phyloP scores from a whole-genome alignment of 2,329 filamentous ascomycete genomes.

The Aspergillus costaricaensis region DNA sequence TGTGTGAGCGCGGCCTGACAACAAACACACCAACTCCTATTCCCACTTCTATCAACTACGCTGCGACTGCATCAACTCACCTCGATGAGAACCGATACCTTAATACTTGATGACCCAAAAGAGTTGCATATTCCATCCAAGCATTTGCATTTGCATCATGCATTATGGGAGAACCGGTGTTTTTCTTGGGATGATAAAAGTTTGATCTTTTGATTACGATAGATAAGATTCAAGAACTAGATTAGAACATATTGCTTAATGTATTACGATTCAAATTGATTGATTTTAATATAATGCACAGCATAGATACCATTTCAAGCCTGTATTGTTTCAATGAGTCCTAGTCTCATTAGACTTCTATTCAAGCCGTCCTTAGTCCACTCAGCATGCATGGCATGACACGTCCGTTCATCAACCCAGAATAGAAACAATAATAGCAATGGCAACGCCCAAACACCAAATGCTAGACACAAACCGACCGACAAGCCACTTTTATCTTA shows the following conservation, averaged over 20 bases:
- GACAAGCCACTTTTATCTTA: not conserved
- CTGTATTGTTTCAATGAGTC: not conserved
- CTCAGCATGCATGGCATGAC: not conserved
- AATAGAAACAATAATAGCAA: not conserved
- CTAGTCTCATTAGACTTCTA: not conserved
- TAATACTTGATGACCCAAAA: not conserved
- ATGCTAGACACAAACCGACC: slow-evolving; percentile 11
- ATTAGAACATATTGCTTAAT: slow-evolving; percentile 5
- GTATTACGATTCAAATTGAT: not conserved
- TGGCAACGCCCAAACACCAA: slow-evolving; percentile 18
- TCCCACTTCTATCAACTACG: not conserved
- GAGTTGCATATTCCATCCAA: not conserved
- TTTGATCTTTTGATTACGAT: not conserved
- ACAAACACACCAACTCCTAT: not conserved
- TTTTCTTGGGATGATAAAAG: not conserved
- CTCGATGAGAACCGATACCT: not conserved
- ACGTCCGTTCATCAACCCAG: not conserved
- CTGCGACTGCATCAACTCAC: not conserved
- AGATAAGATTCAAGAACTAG: not conserved
- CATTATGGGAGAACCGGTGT: not conserved
- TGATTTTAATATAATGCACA: not conserved
- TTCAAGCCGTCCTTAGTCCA: not conserved
- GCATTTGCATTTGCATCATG: not conserved
- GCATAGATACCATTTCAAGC: not conserved
- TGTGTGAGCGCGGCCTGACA: slow-evolving; percentile 24